Conservation (phyloP, 2,329 filamentous ascomycete genomes). For the Ambrosiella cleistominuta region DNA sequence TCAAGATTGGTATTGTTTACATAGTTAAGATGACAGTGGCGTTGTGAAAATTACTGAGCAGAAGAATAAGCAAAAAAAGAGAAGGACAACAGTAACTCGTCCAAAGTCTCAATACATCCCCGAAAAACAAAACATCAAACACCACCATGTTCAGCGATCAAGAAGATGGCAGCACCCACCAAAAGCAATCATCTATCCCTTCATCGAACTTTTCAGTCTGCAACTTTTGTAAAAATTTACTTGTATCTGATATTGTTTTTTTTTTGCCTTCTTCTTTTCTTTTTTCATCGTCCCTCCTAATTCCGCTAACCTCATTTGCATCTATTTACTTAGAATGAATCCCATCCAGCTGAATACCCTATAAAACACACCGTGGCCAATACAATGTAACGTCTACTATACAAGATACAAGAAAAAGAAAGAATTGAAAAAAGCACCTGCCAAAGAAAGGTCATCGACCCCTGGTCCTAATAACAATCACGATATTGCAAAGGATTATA, state of each 20-base stretch:
- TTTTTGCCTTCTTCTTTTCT: too few species aligned
- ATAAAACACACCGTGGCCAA: background rate
- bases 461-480: too few species aligned
- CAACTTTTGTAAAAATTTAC: background rate
- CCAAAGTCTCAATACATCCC: background rate
- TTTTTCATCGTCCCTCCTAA: too few species aligned
- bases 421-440: too few species aligned
- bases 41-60: too few species aligned
- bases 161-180: background rate
- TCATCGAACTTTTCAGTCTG: background rate
- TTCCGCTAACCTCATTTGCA: background rate
- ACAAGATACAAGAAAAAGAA: too few species aligned
- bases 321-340: background rate
- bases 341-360: background rate
- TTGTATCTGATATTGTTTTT: too few species aligned
- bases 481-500: too few species aligned
- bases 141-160: background rate
- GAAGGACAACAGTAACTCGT: background rate
- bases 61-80: background rate
- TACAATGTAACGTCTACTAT: too few species aligned
- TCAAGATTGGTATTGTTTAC: too few species aligned
- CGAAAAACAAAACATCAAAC: background rate
- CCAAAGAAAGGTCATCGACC: too few species aligned
- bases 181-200: background rate
- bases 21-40: too few species aligned